Evolutionary conservation across 2,329 filamentous ascomycete species (phyloP).

Genomic region (Pseudogymnoascus sp.): DNA sequence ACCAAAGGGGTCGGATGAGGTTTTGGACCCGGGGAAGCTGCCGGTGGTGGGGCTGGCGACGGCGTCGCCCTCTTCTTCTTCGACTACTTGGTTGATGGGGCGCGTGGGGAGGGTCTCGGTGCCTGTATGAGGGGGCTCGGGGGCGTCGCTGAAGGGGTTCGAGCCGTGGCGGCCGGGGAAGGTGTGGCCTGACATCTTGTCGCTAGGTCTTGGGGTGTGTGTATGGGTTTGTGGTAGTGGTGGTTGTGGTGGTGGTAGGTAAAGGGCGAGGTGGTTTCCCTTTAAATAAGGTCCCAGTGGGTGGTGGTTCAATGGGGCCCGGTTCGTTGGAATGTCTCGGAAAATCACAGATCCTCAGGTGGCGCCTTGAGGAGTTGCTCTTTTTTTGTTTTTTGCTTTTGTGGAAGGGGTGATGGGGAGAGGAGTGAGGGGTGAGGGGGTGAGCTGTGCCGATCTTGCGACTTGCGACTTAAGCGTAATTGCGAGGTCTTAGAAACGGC

Average conservation of each 20-base stretch:
- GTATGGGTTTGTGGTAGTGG: not conserved
- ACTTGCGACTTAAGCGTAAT: not conserved
- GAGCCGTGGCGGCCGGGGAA: conserved; percentile 67
- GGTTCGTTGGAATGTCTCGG: conserved; percentile 2
- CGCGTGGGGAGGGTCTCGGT: conserved; percentile 39
- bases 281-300: not conserved
- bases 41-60: conserved; percentile 66
- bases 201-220: not conserved
- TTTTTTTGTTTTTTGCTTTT: not conserved
- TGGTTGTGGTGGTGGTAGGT: not conserved
- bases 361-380: not conserved
- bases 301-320: not conserved
- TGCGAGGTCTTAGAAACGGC: not conserved
- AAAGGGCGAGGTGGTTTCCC: not conserved
- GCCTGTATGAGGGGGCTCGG: conserved; percentile 23
- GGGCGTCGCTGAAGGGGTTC: conserved; percentile 57
- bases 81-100: conserved; percentile 42
- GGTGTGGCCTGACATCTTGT: conserved; percentile 59
- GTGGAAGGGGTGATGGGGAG: not conserved
- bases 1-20: conserved; percentile 27
- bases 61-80: conserved; percentile 64
- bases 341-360: conserved; percentile 23
- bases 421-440: not conserved
- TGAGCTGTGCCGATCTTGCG: not conserved
- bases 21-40: conserved; percentile 42